Evolutionary conservation across 768 basidiomycete species (phyloP).

Genomic region (Trichaptum fuscoviolaceum): DNA sequence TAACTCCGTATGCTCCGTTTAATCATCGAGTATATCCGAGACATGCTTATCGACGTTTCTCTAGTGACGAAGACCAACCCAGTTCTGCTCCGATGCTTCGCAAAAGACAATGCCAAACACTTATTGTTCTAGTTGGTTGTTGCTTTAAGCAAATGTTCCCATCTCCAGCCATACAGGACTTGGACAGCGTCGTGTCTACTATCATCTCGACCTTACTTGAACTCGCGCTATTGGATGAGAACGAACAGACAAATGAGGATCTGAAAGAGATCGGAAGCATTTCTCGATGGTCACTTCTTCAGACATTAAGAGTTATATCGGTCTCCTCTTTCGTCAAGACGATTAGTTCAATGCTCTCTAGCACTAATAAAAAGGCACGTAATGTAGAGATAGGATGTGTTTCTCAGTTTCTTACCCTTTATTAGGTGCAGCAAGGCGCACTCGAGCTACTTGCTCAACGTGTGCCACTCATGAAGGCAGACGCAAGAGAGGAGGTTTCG

Average conservation of each 20-base stretch:
- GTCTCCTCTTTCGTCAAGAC: conserved; percentile 60
- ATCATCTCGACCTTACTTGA: conserved; percentile 46
- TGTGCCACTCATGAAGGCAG: conserved; percentile 52
- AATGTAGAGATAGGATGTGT: background rate
- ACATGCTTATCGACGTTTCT: background rate
- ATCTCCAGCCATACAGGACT: conserved; percentile 3
- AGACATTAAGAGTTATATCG: conserved; percentile 60
- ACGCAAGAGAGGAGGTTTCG: conserved; percentile 47
- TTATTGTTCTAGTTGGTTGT: conserved; percentile 58
- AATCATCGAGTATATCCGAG: background rate
- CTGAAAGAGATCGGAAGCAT: conserved; percentile 32
- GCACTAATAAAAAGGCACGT: conserved; percentile 44
- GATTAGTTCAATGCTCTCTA: conserved; percentile 48
- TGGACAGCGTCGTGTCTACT: conserved; percentile 28
- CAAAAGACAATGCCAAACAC: conserved; percentile 60
- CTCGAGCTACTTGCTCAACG: conserved; percentile 66
- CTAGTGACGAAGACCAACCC: conserved; percentile 57
- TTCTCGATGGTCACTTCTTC: conserved; percentile 47
- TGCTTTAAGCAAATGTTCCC: conserved; percentile 36
- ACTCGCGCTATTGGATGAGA: conserved; percentile 34
- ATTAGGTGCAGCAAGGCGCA: conserved; percentile 60
- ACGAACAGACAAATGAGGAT: conserved; percentile 23
- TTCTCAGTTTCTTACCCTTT: conserved; percentile 6
- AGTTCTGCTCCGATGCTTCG: conserved; percentile 36
- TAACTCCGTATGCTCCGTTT: conserved; percentile 39